Percentiles rank a stretch among this genome's conserved stretches.
Evolutionary conservation across 306 rosid genomes (phyloP).

Genomic region (Crotalaria pallida): DNA sequence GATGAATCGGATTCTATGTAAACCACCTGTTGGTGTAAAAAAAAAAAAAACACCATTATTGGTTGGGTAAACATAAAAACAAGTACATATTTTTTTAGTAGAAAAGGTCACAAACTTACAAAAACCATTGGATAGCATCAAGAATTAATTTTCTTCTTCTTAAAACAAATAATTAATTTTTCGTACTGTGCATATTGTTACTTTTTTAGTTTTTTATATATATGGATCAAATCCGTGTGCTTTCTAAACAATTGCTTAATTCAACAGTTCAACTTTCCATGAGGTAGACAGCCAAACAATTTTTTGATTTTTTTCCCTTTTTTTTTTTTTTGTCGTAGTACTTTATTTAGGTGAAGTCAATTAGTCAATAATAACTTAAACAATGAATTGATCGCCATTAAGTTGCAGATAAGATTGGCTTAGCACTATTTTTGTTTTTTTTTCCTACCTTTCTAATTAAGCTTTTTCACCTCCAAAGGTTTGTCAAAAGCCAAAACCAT

Average conservation of each 20-base stretch:
- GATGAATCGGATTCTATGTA: too few species aligned
- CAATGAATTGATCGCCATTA: constrained; percentile 7
- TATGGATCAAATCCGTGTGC: background rate
- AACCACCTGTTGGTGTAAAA: too few species aligned
- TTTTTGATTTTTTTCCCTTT: background rate
- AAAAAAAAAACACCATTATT: too few species aligned
- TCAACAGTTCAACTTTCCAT: background rate
- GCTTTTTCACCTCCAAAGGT: background rate
- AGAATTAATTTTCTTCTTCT: background rate
- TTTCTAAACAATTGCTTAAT: background rate
- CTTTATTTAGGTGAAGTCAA: background rate
- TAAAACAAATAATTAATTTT: background rate
- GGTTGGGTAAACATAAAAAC: too few species aligned
- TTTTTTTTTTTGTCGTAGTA: background rate
- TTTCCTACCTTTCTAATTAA: background rate
- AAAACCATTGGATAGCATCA: background rate
- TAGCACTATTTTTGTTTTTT: background rate
- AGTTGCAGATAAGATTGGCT: background rate
- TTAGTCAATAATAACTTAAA: background rate
- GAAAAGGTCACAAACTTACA: background rate
- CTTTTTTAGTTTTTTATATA: background rate
- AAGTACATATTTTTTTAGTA: background rate
- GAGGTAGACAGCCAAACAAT: background rate
- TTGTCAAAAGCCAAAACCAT: background rate
- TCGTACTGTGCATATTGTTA: background rate